A percentile compares a stretch with the other conserved stretches of the same genome.
Evolutionary conservation across 2,329 filamentous ascomycete species (phyloP).

Genomic region (Blumeriella jaapii): DNA sequence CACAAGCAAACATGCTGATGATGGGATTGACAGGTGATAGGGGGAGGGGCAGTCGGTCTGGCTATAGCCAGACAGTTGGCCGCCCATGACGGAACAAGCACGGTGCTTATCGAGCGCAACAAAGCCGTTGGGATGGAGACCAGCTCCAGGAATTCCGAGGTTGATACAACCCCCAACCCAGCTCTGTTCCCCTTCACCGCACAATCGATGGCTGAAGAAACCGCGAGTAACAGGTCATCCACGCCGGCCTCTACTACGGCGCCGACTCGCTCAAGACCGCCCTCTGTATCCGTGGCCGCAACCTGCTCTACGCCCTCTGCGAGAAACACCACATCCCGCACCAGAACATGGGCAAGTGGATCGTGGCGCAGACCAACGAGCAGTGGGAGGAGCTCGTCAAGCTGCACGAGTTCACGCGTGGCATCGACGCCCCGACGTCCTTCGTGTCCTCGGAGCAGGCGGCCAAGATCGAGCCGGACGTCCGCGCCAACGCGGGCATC

Average conservation of each 20-base stretch:
- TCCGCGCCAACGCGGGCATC: slow-evolving; percentile 58
- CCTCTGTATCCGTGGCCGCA: slow-evolving; percentile 68
- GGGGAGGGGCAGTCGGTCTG: slow-evolving; percentile 57
- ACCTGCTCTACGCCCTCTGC: slow-evolving; percentile 73
- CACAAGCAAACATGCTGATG: slow-evolving; percentile 1
- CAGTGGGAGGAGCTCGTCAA: slow-evolving; percentile 42
- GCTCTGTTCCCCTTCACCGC: neutral
- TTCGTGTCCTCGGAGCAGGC: slow-evolving; percentile 59
- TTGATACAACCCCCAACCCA: too few relatives aligned
- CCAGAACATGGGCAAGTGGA: slow-evolving; percentile 79
- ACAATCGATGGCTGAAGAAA: neutral
- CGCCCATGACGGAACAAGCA: slow-evolving; percentile 45
- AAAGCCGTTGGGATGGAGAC: slow-evolving; percentile 55
- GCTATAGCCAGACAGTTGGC: slow-evolving; percentile 55
- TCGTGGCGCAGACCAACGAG: slow-evolving; percentile 69
- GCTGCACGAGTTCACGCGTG: slow-evolving; percentile 35
- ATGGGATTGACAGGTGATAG: slow-evolving; percentile 32
- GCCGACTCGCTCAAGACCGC: slow-evolving; percentile 63
- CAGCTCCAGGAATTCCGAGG: slow-evolving; percentile 59
- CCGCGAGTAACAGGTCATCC: slow-evolving; percentile 61
- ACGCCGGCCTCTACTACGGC: slow-evolving; percentile 70
- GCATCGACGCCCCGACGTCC: slow-evolving; percentile 54
- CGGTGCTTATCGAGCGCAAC: slow-evolving; percentile 56
- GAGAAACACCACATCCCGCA: slow-evolving; percentile 53
- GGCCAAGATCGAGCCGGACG: slow-evolving; percentile 55